A percentile compares a stretch with the other conserved stretches of the same genome.
phyloP scores from a whole-genome alignment of 495 filamentous ascomycete genomes.

The Glutinoglossum americanum region DNA sequence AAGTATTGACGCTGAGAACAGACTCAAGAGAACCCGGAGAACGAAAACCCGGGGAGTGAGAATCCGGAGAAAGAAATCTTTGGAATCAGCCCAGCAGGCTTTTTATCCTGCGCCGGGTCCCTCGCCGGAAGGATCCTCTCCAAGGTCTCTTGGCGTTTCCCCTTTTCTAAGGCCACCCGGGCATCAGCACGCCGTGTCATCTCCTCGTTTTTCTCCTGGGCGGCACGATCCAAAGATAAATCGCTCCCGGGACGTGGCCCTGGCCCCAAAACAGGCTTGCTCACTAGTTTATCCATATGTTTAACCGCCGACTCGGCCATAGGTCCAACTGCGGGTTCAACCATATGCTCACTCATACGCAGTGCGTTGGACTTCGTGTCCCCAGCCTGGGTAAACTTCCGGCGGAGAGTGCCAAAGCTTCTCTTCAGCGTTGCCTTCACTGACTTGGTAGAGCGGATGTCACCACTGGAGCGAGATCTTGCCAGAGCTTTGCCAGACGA shows the following conservation, averaged over 20 bases:
- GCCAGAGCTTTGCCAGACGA: not conserved
- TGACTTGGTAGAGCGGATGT: not conserved
- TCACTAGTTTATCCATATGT: not conserved
- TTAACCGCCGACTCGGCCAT: no score
- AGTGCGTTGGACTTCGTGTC: not conserved
- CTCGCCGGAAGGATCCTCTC: not conserved
- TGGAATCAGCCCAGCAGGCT: not conserved
- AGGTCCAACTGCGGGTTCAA: not conserved
- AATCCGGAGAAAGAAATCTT: not conserved
- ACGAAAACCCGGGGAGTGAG: not conserved
- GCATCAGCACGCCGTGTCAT: not conserved
- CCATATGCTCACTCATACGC: not conserved
- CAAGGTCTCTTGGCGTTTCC: not conserved
- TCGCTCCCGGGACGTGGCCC: not conserved
- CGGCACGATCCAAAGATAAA: not conserved
- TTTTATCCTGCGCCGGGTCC: not conserved
- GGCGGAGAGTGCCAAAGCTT: not conserved
- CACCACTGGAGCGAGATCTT: not conserved
- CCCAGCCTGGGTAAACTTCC: not conserved
- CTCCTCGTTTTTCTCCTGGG: not conserved
- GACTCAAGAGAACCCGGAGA: not conserved
- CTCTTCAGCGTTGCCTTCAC: not conserved
- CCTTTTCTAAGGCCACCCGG: not conserved
- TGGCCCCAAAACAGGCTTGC: not conserved
- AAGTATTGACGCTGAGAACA: not conserved